These are phyloP conservation scores for Cytospora piceicola DNA, from an alignment of 2,329 filamentous ascomycete species.

Conservation along the genomic window DNA sequence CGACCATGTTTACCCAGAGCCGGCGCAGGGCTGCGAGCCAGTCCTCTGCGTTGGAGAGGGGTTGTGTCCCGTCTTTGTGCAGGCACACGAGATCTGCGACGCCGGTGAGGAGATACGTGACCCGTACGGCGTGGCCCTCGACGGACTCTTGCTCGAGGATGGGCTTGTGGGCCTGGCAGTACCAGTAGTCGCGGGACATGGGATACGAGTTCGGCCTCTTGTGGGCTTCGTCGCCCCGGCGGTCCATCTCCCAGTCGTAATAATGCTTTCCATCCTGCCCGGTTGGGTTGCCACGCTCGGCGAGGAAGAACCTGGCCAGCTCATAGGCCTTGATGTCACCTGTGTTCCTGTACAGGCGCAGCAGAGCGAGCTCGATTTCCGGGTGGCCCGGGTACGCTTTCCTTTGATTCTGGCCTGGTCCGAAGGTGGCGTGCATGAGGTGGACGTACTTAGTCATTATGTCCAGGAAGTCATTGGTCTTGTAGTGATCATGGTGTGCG, in stretches of 20 bases:
- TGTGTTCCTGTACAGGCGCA: conserved; percentile 44
- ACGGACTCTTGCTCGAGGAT: conserved; percentile 57
- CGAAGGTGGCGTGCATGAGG: conserved; percentile 56
- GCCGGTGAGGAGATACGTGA: conserved; percentile 63
- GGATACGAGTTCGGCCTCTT: conserved; percentile 53
- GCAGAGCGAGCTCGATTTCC: conserved; percentile 53
- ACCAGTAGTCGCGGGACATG: conserved; percentile 47
- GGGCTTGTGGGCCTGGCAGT: conserved; percentile 60
- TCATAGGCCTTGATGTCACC: conserved; percentile 44
- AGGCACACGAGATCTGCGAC: conserved; percentile 58
- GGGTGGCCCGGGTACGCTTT: conserved; percentile 66
- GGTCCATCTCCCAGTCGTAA: conserved; percentile 56
- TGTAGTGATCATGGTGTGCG: conserved; percentile 57
- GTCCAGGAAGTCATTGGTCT: conserved; percentile 54
- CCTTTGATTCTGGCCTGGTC: conserved; percentile 50
- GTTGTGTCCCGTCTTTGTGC: conserved; percentile 35
- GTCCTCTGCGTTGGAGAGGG: conserved; percentile 34
- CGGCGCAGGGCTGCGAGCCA: conserved; percentile 48
- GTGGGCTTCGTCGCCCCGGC: conserved; percentile 53
- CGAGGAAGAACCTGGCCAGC: conserved; percentile 60
- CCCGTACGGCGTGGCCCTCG: conserved; percentile 63
- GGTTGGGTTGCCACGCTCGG: conserved; percentile 58
- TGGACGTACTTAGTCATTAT: conserved; percentile 59
- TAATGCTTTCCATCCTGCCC: conserved; percentile 55
- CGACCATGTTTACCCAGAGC: conserved; percentile 64